A percentile compares a stretch with the other conserved stretches of the same genome.
Conservation (phyloP, 2,329 filamentous ascomycete species). For the Colletotrichum sidae region DNA sequence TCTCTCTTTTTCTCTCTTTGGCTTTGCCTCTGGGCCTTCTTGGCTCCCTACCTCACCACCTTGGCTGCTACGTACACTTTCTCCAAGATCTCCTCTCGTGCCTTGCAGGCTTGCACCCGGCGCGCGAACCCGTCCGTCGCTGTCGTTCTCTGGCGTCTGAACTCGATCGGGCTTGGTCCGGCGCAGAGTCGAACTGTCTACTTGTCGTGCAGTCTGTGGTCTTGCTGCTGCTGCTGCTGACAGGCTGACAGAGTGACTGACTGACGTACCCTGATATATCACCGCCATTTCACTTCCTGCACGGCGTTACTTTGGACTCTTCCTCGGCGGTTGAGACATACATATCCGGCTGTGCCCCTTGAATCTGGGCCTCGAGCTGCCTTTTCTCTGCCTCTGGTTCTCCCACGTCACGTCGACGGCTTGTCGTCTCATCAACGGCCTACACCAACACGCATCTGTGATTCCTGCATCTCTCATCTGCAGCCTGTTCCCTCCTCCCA, state of each 20-base stretch:
- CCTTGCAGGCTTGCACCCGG: neutral
- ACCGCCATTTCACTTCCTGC: slow-evolving; percentile 20
- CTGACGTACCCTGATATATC: slow-evolving; percentile 14
- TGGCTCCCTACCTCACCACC: neutral
- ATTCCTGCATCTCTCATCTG: slow-evolving; percentile 10
- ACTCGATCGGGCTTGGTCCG: slow-evolving; percentile 24
- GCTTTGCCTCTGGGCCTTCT: neutral
- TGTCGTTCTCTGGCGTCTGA: slow-evolving; percentile 10
- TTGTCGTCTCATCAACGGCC: slow-evolving; percentile 31
- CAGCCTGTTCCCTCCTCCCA: neutral
- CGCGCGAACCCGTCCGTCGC: neutral
- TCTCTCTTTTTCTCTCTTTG: neutral
- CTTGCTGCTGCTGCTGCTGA: too few relatives aligned
- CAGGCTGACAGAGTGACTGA: neutral
- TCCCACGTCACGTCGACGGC: slow-evolving; percentile 24
- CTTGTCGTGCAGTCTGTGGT: neutral
- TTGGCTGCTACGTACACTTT: too few relatives aligned
- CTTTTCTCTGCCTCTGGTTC: slow-evolving; percentile 1
- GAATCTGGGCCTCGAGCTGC: neutral
- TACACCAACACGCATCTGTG: slow-evolving; percentile 10
- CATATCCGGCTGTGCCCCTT: slow-evolving; percentile 19
- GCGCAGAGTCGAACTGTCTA: slow-evolving; percentile 14
- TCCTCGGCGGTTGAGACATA: slow-evolving; percentile 26
- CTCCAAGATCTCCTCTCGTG: neutral
- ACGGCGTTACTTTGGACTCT: neutral